Conservation (phyloP, 805 yeast species). For the Naumovozyma baii region DNA sequence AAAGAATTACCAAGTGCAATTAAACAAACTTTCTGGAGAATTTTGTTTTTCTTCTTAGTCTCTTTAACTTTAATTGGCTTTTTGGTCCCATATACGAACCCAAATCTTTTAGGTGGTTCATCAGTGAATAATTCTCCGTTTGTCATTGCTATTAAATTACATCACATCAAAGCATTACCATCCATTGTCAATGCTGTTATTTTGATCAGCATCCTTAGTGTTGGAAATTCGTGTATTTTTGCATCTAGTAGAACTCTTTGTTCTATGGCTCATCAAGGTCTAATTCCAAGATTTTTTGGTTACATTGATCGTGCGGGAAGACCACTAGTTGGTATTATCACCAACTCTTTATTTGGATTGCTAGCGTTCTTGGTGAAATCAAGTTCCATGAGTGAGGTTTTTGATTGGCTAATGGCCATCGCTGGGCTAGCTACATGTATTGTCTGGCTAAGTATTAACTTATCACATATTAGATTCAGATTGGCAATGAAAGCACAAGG, state of each 20-base stretch:
- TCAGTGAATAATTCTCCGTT: constrained; percentile 54
- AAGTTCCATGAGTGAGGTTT: constrained; percentile 37
- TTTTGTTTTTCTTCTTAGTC: constrained; percentile 45
- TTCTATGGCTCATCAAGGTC: constrained; percentile 42
- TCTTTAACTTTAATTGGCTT: constrained; percentile 49
- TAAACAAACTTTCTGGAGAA: constrained; percentile 60
- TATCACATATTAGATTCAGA: constrained; percentile 48
- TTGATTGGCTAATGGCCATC: constrained; percentile 49
- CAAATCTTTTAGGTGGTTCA: constrained; percentile 39
- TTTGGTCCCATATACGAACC: constrained; percentile 45
- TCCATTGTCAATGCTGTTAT: constrained; percentile 51
- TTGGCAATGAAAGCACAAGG: constrained; percentile 40
- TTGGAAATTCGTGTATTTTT: constrained; percentile 39
- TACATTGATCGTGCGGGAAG: constrained; percentile 42
- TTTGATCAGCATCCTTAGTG: constrained; percentile 44
- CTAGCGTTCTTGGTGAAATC: constrained; percentile 47
- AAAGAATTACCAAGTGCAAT: constrained; percentile 55
- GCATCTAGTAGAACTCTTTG: constrained; percentile 44
- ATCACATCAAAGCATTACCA: constrained; percentile 46
- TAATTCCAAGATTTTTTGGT: constrained; percentile 40
- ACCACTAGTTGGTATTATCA: constrained; percentile 40
- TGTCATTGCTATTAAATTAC: constrained; percentile 48
- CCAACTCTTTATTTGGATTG: constrained; percentile 39
- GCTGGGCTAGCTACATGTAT: constrained; percentile 49
- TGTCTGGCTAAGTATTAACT: constrained; percentile 49